These are phyloP conservation scores for Lentinula edodes DNA, from an alignment of 768 basidiomycete genomes.

Conservation along the genomic window DNA sequence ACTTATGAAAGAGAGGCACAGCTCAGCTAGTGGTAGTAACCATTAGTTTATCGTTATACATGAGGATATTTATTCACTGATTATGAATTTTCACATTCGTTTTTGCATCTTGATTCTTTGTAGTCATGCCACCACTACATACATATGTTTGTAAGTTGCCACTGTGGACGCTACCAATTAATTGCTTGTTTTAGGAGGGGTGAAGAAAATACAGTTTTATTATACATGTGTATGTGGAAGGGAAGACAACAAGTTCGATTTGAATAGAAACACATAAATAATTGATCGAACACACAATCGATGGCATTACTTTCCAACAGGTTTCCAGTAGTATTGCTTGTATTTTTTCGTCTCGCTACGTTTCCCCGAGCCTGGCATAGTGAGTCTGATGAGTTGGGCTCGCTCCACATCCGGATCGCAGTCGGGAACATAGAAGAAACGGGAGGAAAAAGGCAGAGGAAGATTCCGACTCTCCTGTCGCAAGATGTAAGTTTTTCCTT, in stretches of 20 bases:
- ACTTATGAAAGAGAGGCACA: constrained; percentile 1
- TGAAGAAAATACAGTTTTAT: not conserved
- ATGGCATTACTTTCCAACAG: constrained; percentile 43
- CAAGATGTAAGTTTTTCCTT: not conserved
- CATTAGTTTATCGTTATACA: not conserved
- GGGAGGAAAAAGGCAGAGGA: constrained; percentile 46
- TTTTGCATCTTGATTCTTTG: not conserved
- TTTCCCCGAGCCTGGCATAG: constrained; percentile 75
- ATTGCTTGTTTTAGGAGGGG: not conserved
- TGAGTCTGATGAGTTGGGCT: constrained; percentile 57
- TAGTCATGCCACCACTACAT: too few relatives aligned
- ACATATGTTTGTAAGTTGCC: too few relatives aligned
- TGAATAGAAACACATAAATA: too few relatives aligned
- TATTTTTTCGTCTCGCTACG: constrained; percentile 76
- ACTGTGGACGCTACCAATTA: too few relatives aligned
- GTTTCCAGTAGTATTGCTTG: constrained; percentile 81
- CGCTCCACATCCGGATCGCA: constrained; percentile 65
- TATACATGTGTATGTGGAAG: not conserved
- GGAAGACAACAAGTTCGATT: not conserved
- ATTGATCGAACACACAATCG: too few relatives aligned
- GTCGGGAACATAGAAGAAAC: constrained; percentile 78
- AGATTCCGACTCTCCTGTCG: constrained; percentile 42
- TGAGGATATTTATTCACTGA: not conserved
- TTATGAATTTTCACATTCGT: not conserved
- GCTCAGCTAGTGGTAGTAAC: not conserved